Base-by-base conservation (phyloP, 192 early-diverging fungal species). In the Coemansia nantahalensis region DNA sequence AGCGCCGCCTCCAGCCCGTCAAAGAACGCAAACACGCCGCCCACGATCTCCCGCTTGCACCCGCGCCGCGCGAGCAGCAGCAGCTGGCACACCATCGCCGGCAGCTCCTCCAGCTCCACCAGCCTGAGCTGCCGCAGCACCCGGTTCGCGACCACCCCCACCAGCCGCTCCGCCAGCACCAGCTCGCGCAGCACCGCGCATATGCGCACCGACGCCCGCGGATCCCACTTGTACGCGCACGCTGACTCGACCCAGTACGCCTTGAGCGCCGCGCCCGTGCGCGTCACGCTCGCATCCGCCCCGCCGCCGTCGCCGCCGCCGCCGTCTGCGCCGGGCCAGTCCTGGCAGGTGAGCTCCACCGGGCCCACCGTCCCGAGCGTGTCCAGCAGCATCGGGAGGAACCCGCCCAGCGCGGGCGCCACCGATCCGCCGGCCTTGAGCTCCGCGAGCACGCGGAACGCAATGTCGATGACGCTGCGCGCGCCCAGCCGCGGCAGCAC, bases 41-140 rank as follows among this genome's bases (percentile, higher is more conserved):
- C 47, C 1, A 87, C 37, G 7, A 83, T 79, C 15, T 78, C 31
- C 18, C 76, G 79, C 66, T 82, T 31, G 18, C 23, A 14, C 21
- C 84, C 86, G 72, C 83, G 79, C 24, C 82, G 70, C 17, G 82
- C 78, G 15, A 90, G 62, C 22, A 86, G 56, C 16, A 90, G 61
- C 14, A 90, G 49, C 58, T 88, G 86, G 50, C 83, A 85, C 13
- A 84, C 70, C 58, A 88, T 59, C 2, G 85, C 75, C 3, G 88
- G 86, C 1, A 84, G 62, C 58, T 84, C 83, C 16, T 37, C 51
- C 19, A 54, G 33, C 14, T 59, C 65, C 8, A 48, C 62, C 2
- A 40, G 9, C 39, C 22, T 42, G 5, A 76, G 48, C 51, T 65
- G 60, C n/a, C 62, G 56, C 26, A 57, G 51, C 57, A 68, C 56